phyloP scores from a whole-genome alignment of 495 filamentous ascomycete genomes.

The Daldinia caldariorum region DNA sequence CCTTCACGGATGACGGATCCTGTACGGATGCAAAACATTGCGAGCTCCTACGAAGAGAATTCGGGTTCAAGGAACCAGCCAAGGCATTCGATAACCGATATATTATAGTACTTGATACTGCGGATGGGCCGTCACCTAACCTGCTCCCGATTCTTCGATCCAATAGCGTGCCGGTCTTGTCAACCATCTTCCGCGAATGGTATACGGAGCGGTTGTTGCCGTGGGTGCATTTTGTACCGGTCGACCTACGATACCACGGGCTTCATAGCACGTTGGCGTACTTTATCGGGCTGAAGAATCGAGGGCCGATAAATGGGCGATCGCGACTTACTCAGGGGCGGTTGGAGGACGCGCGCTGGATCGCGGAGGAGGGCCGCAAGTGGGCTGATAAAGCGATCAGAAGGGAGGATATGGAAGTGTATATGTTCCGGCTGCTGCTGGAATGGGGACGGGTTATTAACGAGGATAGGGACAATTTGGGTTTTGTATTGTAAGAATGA shows the following conservation, averaged over 20 bases:
- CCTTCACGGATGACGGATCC: constrained; percentile 61
- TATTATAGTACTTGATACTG: constrained; percentile 72
- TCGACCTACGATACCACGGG: constrained; percentile 74
- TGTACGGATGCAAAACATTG: constrained; percentile 61
- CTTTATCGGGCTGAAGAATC: constrained; percentile 59
- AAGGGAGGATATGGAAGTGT: constrained; percentile 85
- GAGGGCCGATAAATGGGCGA: constrained; percentile 58
- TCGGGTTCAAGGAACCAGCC: constrained; percentile 59
- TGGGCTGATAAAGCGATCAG: constrained; percentile 74
- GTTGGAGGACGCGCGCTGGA: constrained; percentile 60
- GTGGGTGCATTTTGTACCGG: constrained; percentile 82
- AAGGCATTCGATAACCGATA: constrained; percentile 57
- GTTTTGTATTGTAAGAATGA: constrained; percentile 52
- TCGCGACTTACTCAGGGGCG: constrained; percentile 49
- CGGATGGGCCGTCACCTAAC: constrained; percentile 71
- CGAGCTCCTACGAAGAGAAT: constrained; percentile 60
- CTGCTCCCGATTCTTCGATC: constrained; percentile 72
- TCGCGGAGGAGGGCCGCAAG: constrained; percentile 71
- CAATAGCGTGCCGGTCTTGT: constrained; percentile 70
- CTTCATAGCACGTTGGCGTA: constrained; percentile 73
- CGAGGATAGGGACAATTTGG: constrained; percentile 68
- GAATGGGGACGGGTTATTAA: constrained; percentile 77
- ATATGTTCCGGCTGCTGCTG: constrained; percentile 78
- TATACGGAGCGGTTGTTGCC: constrained; percentile 73
- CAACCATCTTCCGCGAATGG: constrained; percentile 77